Base-by-base conservation (phyloP, 2,329 filamentous ascomycete genomes). In the Ophiostoma triangulosporum region DNA sequence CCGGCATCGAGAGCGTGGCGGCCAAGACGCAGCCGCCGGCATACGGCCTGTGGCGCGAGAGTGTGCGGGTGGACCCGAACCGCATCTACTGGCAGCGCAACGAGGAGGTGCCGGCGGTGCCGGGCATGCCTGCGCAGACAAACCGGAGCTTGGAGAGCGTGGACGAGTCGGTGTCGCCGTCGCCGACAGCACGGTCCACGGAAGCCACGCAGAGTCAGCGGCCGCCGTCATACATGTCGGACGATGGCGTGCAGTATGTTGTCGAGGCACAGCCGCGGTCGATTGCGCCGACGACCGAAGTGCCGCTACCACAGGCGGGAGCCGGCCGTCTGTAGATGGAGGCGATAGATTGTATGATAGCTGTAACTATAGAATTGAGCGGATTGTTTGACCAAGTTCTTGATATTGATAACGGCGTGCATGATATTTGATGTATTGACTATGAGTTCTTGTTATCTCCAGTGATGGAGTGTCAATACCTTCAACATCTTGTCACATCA, bases 21-120 rank as follows among this genome's bases (percentile, higher is more conserved):
- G 69, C 70, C 40, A 81, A 81, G 60, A 59, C 74, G 20, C 79
- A 81, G 8, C 89, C 90, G 4, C 89, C 90, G 0, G 88, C 88
- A 2, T 95, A 95, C 64, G 89, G 89, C 0, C 70, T 88, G 1
- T 94, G 88, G 86, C 75, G 88, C 51, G 82, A 83, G 65, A 91
- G 84, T 62, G 86, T 93, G 78, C 76, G 86, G 48, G 84, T 89
- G 31, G 85, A 95, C 62, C 88, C 88, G 1, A 80, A 91, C 62
- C 73, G 88, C 14, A 73, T 95, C 26, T 88, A 86, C 64, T 94
- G 88, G 88, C 81, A 85, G 65, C 78, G 84, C 35, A 84, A 81
- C 59, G 70, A 74, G 20, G 63, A 65, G 3, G 64, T 65, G 33
- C 49, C 51, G 20, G 55, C 31, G 4, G 11, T 48, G 17, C 29